phyloP scores from a whole-genome alignment of 2,329 filamentous ascomycete genomes.

The Ascochyta pisi region DNA sequence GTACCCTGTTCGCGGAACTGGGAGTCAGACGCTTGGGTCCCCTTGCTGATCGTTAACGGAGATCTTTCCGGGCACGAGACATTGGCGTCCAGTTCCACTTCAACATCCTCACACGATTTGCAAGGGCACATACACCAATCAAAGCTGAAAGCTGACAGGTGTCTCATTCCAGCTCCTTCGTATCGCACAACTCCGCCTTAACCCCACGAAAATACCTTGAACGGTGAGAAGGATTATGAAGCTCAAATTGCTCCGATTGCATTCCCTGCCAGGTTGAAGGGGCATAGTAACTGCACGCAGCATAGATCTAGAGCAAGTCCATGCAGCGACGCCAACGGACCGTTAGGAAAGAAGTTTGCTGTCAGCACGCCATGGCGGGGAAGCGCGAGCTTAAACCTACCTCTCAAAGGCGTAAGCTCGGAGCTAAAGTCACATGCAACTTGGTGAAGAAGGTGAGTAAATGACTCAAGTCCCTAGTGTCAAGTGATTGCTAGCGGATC shows the following conservation, averaged over 20 bases:
- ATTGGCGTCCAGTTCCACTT: slow-evolving; percentile 3
- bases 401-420: background rate
- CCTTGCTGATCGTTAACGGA: slow-evolving; percentile 15
- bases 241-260: background rate
- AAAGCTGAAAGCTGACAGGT: background rate
- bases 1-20: slow-evolving; percentile 5
- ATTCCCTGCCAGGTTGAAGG: background rate
- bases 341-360: background rate
- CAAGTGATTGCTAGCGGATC: slow-evolving; percentile 2
- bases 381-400: slow-evolving; percentile 8
- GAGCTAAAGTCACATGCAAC: background rate
- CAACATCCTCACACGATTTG: background rate
- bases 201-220: background rate
- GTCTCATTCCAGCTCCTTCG: background rate
- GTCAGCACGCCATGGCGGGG: slow-evolving; percentile 10
- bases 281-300: slow-evolving; percentile 2
- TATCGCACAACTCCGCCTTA: background rate
- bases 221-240: background rate
- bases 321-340: slow-evolving; percentile 1
- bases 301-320: background rate
- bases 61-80: slow-evolving; percentile 2
- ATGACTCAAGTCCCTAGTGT: background rate
- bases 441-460: background rate
- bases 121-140: background rate
- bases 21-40: slow-evolving; percentile 3